Percentiles rank a stretch among this genome's conserved stretches.
Evolutionary conservation across 768 basidiomycete species (phyloP).

Genomic region (Lanmaoa pseudosensibilis): DNA sequence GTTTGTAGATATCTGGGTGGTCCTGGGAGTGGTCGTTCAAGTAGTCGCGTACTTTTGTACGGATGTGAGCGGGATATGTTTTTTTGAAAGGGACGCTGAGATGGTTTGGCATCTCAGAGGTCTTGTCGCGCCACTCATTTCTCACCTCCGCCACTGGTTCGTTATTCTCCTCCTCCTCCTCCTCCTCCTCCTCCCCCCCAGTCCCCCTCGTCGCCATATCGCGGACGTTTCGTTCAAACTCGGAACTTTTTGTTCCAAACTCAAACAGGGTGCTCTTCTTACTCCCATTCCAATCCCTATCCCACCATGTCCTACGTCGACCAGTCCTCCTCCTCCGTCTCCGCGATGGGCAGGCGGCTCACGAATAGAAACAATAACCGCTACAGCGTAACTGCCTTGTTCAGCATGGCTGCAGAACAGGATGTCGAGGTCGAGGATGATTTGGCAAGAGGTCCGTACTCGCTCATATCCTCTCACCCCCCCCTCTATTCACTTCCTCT

Average conservation of each 20-base stretch:
- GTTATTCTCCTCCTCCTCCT: conserved; percentile 3
- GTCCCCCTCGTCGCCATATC: background rate
- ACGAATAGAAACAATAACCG: conserved; percentile 95
- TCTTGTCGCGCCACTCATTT: conserved; percentile 13
- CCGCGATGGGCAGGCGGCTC: conserved; percentile 69
- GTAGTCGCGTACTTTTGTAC: conserved; percentile 57
- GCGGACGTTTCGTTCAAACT: background rate
- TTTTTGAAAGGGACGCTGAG: conserved; percentile 74
- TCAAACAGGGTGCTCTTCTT: conserved; percentile 1
- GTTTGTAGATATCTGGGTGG: conserved; percentile 82
- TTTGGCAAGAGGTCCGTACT: conserved; percentile 77
- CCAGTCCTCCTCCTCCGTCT: conserved; percentile 51
- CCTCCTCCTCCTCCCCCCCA: conserved; percentile 12
- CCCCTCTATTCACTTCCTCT: background rate
- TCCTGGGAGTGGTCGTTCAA: conserved; percentile 66
- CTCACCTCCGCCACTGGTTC: conserved; percentile 11
- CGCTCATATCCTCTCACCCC: background rate
- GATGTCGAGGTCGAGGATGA: conserved; percentile 98
- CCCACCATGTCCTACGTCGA: conserved; percentile 60
- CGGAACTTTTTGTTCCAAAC: conserved; percentile 11
- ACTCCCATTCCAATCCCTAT: background rate
- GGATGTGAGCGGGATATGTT: conserved; percentile 56
- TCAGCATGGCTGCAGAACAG: conserved; percentile 98
- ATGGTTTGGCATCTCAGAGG: conserved; percentile 69
- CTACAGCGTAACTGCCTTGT: conserved; percentile 93